Evolutionary conservation across 306 rosid species (phyloP), one percentile per base, ranked within the genome.

Genomic region (Ormosia emarginata): DNA sequence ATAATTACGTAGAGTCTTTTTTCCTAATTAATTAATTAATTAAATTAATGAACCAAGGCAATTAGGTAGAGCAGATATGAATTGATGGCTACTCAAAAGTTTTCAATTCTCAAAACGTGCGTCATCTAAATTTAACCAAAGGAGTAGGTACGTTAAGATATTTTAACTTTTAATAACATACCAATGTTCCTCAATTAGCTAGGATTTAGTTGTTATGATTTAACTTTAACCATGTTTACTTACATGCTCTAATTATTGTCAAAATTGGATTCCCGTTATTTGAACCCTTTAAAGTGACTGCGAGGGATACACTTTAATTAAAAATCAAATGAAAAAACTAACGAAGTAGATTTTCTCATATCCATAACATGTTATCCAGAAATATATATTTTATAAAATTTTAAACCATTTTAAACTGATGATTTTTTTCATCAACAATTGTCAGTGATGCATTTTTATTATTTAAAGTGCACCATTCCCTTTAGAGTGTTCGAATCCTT

Each of bases 41-140:
- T 76, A 71, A 84, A 78, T 67, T 74, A 57, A 49, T 59, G 79
- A 73, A 75, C 87, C 57, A 52, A 64, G 86, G 43, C 84, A 79
- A 87, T 89, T 91, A 77, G 96, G 94, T 91, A 74, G 86, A 79
- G 91, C 44, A 81, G 93, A 91, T 88, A 83, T 78, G 83, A 89
- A 90, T 87, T 86, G 95, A 91, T 91, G 80, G 90, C 74, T 71
- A 73, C 90, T 79, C 82, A 74, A 87, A 85, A 74, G 81, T 41
- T 41, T 81, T 71, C 40, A 75, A 69, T 67, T 65, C 66, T 56
- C 67, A 65, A n/a, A 83, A 86, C 44, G 43, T 62, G 71, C 79
- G 55, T 76, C 85, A 24, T 81, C 71, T 77, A 73, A 79, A 80
- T 82, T 84, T 82, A 86, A 79, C 83, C 75, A 75, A 75, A 32